Conservation (phyloP, 768 basidiomycete species). For the Tricholoma sp. region DNA sequence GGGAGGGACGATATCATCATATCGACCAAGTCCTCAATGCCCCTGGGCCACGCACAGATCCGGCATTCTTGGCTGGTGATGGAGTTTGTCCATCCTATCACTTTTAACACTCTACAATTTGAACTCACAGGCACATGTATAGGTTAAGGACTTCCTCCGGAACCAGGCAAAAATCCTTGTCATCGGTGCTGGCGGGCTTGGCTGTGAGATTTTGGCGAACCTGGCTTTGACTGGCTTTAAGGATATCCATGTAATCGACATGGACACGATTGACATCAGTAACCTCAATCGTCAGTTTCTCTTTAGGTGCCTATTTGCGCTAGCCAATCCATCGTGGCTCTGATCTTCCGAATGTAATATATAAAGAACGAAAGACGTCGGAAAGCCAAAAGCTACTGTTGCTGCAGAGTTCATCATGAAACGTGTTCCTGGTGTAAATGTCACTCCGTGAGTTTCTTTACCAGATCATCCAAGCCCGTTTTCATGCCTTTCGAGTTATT, state of each 20-base stretch:
- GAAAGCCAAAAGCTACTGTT: constrained; percentile 86
- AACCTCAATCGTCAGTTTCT: constrained; percentile 98
- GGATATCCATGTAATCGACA: constrained; percentile 99
- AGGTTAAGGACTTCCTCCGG: constrained; percentile 88
- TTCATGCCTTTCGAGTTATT: constrained; percentile 53
- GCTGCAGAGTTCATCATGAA: constrained; percentile 98
- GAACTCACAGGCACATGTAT: constrained; percentile 4
- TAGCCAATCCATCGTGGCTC: not conserved
- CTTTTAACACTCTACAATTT: not conserved
- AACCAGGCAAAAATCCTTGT: constrained; percentile 88
- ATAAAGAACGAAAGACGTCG: constrained; percentile 80
- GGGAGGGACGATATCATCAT: constrained; percentile 65
- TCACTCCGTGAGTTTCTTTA: constrained; percentile 74
- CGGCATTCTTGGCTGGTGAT: constrained; percentile 75
- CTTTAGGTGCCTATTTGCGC: constrained; percentile 62
- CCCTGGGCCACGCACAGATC: constrained; percentile 87
- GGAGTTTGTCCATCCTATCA: constrained; percentile 43
- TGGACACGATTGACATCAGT: constrained; percentile 99
- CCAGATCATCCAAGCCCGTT: not conserved
- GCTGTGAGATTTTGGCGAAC: constrained; percentile 96
- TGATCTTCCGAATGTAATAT: not conserved
- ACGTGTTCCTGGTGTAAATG: constrained; percentile 91
- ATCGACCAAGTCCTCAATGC: constrained; percentile 83
- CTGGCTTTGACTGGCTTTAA: constrained; percentile 95
- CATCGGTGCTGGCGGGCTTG: constrained; percentile 96